Conservation (phyloP, 257 asterid species). For the Penstemon barbatus region DNA sequence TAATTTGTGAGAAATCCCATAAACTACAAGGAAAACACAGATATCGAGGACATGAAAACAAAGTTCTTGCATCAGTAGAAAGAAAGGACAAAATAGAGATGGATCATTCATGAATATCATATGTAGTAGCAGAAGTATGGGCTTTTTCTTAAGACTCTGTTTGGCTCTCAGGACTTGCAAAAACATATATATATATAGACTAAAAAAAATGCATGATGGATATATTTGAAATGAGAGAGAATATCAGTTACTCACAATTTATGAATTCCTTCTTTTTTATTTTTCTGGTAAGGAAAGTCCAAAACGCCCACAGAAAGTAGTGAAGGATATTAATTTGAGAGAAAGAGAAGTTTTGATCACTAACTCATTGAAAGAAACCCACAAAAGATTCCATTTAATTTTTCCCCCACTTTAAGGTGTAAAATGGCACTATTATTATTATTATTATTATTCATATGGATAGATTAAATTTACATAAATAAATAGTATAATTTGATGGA, state of each 20-base stretch:
- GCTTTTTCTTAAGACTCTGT: slow-evolving; percentile 9
- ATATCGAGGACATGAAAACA: slow-evolving; percentile 35
- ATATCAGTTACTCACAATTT: neutral
- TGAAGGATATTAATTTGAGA: neutral
- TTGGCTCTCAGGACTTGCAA: slow-evolving; percentile 2
- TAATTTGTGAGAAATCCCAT: slow-evolving; percentile 12
- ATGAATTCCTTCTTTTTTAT: no score
- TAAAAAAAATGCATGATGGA: no score
- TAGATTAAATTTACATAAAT: no score
- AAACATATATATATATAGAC: no score
- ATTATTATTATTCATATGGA: no score
- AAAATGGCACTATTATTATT: neutral
- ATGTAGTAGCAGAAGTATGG: neutral
- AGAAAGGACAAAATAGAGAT: slow-evolving; percentile 30
- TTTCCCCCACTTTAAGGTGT: slow-evolving; percentile 21
- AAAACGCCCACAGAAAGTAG: slow-evolving; percentile 32
- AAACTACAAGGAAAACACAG: slow-evolving; percentile 19
- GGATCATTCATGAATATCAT: neutral
- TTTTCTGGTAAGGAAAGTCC: slow-evolving; percentile 10
- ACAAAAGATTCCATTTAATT: slow-evolving; percentile 23
- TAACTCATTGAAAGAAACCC: slow-evolving; percentile 11
- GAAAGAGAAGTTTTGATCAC: slow-evolving; percentile 10
- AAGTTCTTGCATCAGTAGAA: slow-evolving; percentile 29
- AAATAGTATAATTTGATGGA: no score
- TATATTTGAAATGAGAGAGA: neutral